Base-by-base conservation (phyloP, 2,329 filamentous ascomycete genomes). In the Pseudogymnoascus sp. region DNA sequence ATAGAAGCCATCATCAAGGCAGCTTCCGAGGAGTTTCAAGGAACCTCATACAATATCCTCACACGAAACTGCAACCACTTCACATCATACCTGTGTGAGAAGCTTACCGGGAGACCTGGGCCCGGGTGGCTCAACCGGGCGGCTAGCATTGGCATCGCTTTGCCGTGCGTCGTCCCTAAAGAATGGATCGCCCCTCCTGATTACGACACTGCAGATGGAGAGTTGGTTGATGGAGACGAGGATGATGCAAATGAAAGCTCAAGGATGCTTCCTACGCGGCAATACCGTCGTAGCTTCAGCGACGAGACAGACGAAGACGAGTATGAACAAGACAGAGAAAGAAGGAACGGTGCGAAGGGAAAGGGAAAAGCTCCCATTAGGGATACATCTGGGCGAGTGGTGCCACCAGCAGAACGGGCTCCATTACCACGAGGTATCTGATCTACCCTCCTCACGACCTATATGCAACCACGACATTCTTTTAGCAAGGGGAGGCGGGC, bases 31-130 rank as follows among this genome's bases (percentile, higher is more conserved):
- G 81, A 87, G 67, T 96, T 95, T 69, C 81, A 86, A 63, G 91
- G 91, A 23, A 86, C 86, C 0, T 83, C 83, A 12, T 95, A 96
- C 75, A 93, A 95, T 70, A 82, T 96, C 12, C 80, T 96, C 49
- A 91, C 87, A 18, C 86, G 86, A 69, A 96, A 96, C 75, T 96
- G 91, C 81, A 96, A 96, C 73, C 91, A 96, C 73, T 96, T 96
- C 73, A 93, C 90, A 1, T 86, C 85, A 18, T 85, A 88, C 69
- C 81, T 96, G 16, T 92, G 89, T 75, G 80, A 88, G 72, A 84
- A 83, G 67, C 80, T 96, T 62, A 93, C 89, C 1, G 85, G 87
- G 5, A 82, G 84, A 52, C 78, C 85, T 0, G 89, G 88, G 0
- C 91, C 91, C 0, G 76, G 75, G 16, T 96, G 90, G 88, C 77